Conservation (phyloP, 169 alveolate genomes). For the Eimeria necatrix region DNA sequence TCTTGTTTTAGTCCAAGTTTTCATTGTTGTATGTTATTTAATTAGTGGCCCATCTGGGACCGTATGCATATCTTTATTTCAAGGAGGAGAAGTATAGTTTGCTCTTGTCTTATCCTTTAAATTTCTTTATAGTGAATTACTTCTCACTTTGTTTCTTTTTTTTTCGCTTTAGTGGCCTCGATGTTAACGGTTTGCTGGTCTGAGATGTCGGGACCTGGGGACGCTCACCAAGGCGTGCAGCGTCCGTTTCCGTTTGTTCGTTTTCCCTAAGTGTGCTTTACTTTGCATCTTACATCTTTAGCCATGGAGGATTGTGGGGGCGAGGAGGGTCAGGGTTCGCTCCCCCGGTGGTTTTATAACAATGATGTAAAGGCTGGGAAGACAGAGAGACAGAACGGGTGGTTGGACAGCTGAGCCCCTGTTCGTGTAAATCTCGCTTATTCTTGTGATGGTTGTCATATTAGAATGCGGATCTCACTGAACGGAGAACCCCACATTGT, state of each 20-base stretch:
- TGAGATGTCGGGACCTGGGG: not conserved
- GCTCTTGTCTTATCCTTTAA: not conserved
- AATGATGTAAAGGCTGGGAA: conserved; percentile 38
- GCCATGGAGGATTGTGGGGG: not conserved
- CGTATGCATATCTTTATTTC: conserved; percentile 16
- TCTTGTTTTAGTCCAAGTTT: not conserved
- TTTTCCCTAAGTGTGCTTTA: not conserved
- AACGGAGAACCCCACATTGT: too few species aligned
- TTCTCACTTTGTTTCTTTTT: not conserved
- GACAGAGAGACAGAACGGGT: not conserved
- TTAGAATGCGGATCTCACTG: too few species aligned
- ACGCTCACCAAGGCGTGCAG: conserved; percentile 28
- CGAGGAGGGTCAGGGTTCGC: not conserved
- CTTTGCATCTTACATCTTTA: not conserved
- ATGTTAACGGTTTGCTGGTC: not conserved
- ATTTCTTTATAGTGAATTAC: not conserved
- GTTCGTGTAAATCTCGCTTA: not conserved
- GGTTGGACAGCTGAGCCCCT: not conserved
- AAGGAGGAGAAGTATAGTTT: not conserved
- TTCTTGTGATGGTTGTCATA: not conserved
- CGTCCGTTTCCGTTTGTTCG: not conserved
- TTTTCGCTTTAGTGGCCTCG: not conserved
- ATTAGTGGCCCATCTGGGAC: not conserved
- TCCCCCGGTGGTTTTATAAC: not conserved
- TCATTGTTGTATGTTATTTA: not conserved